Evolutionary conservation across 2,329 filamentous ascomycete genomes (phyloP).

Genomic region (Phyllosticta ampelicida): DNA sequence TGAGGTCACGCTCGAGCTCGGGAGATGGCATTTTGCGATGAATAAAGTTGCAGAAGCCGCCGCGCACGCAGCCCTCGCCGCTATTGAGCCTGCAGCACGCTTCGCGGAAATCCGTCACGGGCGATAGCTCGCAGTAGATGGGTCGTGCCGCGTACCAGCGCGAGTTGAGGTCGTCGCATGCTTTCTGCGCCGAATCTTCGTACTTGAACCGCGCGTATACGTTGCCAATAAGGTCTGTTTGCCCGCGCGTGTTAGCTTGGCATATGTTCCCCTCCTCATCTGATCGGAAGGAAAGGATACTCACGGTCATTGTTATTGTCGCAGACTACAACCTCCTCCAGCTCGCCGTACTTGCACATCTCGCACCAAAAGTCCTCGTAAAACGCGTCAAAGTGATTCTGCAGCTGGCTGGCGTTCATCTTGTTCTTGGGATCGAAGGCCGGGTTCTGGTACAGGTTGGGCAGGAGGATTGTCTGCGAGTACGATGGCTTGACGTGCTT

Average conservation of each 20-base stretch:
- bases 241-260: constrained; percentile 3
- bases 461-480: constrained; percentile 92
- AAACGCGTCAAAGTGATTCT: constrained; percentile 99
- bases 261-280: not conserved
- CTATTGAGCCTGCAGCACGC: constrained; percentile 91
- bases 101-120: constrained; percentile 96
- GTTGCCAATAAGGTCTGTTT: constrained; percentile 83
- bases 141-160: constrained; percentile 96
- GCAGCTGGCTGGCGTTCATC: constrained; percentile 91
- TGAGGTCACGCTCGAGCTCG: constrained; percentile 80
- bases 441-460: constrained; percentile 98
- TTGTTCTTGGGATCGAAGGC: constrained; percentile 93
- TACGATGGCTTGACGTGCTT: constrained; percentile 99
- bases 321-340: constrained; percentile 96
- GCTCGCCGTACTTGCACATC: constrained; percentile 96
- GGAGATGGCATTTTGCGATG: constrained; percentile 89
- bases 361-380: constrained; percentile 99
- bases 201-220: constrained; percentile 99
- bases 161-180: constrained; percentile 86
- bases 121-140: constrained; percentile 95
- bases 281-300: constrained; percentile 27
- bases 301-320: constrained; percentile 98
- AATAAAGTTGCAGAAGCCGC: constrained; percentile 99
- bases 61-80: constrained; percentile 89
- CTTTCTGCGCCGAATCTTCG: constrained; percentile 87